Percentiles rank a stretch among this genome's conserved stretches.
Evolutionary conservation across 495 filamentous ascomycete species (phyloP).

Genomic region (Rhypophila decipiens): DNA sequence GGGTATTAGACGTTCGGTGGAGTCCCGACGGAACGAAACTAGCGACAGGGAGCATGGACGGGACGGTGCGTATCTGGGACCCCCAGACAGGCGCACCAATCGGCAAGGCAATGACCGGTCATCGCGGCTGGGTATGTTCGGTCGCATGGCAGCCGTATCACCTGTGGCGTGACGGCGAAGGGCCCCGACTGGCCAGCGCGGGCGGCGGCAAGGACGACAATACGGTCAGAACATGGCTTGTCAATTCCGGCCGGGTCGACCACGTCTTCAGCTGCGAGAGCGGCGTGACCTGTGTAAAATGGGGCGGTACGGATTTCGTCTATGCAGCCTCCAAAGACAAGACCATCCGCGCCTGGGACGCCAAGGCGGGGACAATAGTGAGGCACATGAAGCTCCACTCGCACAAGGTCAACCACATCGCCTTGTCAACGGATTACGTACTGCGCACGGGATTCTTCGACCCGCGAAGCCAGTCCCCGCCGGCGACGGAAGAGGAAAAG

Average conservation of each 20-base stretch:
- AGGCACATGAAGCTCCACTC: conserved; percentile 78
- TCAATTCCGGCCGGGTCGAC: conserved; percentile 69
- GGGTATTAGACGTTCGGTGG: conserved; percentile 85
- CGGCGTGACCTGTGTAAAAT: conserved; percentile 82
- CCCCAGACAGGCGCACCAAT: conserved; percentile 71
- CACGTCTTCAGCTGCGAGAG: conserved; percentile 83
- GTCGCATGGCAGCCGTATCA: conserved; percentile 96
- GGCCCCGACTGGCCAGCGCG: conserved; percentile 76
- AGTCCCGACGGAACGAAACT: conserved; percentile 75
- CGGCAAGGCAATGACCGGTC: conserved; percentile 76
- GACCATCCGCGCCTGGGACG: conserved; percentile 87
- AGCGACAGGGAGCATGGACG: conserved; percentile 93
- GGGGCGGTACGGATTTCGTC: conserved; percentile 84
- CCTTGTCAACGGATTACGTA: conserved; percentile 88
- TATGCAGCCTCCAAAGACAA: conserved; percentile 69
- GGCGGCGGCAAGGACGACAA: conserved; percentile 88
- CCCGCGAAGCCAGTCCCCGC: conserved; percentile 62
- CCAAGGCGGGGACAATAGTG: conserved; percentile 66
- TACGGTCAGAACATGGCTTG: conserved; percentile 85
- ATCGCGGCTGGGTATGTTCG: conserved; percentile 84
- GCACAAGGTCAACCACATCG: conserved; percentile 95
- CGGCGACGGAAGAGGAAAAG: conserved; percentile 62
- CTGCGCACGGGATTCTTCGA: conserved; percentile 83
- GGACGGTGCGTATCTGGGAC: conserved; percentile 85
- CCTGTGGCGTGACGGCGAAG: conserved; percentile 57